These are phyloP conservation scores for Priceomyces castillae DNA, from an alignment of 805 yeast genomes.

Conservation along the genomic window DNA sequence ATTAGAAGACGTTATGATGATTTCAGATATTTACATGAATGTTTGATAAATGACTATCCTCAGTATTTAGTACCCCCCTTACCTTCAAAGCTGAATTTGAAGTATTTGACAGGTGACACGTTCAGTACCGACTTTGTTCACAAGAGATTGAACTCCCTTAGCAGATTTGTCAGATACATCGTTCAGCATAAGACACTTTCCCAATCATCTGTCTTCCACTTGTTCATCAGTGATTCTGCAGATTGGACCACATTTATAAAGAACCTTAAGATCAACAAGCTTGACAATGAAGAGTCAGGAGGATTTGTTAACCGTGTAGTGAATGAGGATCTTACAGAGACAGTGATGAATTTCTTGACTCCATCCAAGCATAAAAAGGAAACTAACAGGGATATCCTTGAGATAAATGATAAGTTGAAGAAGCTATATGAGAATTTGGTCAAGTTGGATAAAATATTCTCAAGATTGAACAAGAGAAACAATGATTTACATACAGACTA, in stretches of 20 bases:
- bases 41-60: conserved; percentile 75
- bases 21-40: conserved; percentile 73
- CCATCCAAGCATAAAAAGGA: conserved; percentile 64
- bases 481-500: conserved; percentile 72
- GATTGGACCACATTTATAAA: conserved; percentile 73
- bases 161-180: conserved; percentile 70
- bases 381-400: conserved; percentile 60
- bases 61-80: conserved; percentile 87
- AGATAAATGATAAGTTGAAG: conserved; percentile 74
- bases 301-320: conserved; percentile 41
- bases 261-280: conserved; percentile 42
- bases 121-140: conserved; percentile 81
- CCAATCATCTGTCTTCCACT: conserved; percentile 64
- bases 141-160: conserved; percentile 76
- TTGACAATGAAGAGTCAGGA: conserved; percentile 14
- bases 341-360: conserved; percentile 90
- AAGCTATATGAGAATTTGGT: conserved; percentile 80
- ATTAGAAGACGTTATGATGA: conserved; percentile 86
- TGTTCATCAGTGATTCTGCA: conserved; percentile 64
- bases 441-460: conserved; percentile 75
- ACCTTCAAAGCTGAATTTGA: conserved; percentile 88
- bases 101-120: conserved; percentile 91
- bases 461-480: conserved; percentile 69
- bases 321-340: conserved; percentile 81
- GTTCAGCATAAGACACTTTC: conserved; percentile 71